These are phyloP conservation scores for Kwoniella heveanensis DNA, from an alignment of 768 basidiomycete genomes.

Conservation along the genomic window DNA sequence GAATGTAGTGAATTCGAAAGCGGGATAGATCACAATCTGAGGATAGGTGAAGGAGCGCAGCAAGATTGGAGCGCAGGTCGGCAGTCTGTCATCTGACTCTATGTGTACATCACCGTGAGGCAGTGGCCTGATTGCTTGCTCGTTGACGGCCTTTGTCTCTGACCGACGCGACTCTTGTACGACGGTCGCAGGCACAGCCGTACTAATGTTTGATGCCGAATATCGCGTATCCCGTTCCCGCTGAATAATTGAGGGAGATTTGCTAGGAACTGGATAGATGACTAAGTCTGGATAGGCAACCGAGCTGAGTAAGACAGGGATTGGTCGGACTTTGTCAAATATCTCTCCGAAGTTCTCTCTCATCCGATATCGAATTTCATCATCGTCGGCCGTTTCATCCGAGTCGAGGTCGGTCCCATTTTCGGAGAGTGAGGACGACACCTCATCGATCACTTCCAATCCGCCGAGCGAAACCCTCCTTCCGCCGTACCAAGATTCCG, in stretches of 20 bases:
- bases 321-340: neutral
- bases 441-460: neutral
- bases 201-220: neutral
- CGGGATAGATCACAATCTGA: neutral
- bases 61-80: neutral
- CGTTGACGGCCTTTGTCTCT: neutral
- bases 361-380: too few species aligned
- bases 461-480: neutral
- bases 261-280: constrained; percentile 1
- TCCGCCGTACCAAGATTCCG: neutral
- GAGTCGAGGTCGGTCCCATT: neutral
- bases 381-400: neutral
- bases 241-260: neutral
- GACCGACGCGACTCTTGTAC: neutral
- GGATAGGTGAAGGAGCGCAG: neutral
- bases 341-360: too few species aligned
- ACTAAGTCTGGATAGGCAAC: neutral
- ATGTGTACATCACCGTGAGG: neutral
- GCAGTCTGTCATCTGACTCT: too few species aligned
- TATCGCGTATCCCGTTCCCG: neutral
- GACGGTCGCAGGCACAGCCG: neutral
- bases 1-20: neutral
- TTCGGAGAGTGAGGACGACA: neutral
- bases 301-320: neutral
- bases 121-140: neutral